Conservation (phyloP, 805 yeast species). For the Kluyveromyces aestuarii region DNA sequence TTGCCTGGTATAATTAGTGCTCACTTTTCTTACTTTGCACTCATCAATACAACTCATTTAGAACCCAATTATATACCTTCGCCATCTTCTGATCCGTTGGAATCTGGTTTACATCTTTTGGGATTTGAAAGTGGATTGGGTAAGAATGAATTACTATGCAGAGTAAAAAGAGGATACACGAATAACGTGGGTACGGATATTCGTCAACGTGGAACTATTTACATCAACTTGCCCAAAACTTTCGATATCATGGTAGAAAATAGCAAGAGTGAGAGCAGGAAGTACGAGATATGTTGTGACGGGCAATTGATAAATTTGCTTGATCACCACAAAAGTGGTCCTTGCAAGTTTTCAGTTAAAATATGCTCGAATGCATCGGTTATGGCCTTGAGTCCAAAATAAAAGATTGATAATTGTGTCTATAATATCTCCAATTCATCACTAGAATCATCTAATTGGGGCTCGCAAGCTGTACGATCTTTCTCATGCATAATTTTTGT, state of each 20-base stretch:
- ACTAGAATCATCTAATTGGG: constrained; percentile 12
- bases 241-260: constrained; percentile 12
- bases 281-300: constrained; percentile 24
- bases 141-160: constrained; percentile 7
- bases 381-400: constrained; percentile 4
- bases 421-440: constrained; percentile 28
- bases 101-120: constrained; percentile 15
- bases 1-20: constrained; percentile 1
- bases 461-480: not conserved
- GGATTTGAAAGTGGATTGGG: constrained; percentile 15
- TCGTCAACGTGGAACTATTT: constrained; percentile 9
- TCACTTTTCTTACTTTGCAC: constrained; percentile 20
- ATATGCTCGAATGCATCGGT: constrained; percentile 1
- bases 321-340: constrained; percentile 4
- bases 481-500: constrained; percentile 20
- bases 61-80: constrained; percentile 24
- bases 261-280: constrained; percentile 1
- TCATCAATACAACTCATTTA: constrained; percentile 22
- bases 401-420: not conserved
- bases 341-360: not conserved
- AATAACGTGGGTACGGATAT: constrained; percentile 10
- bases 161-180: constrained; percentile 23
- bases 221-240: constrained; percentile 10
- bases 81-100: constrained; percentile 19
- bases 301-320: constrained; percentile 20